Evolutionary conservation across 2,329 filamentous ascomycete species (phyloP).

Genomic region (Penicillium sp.): DNA sequence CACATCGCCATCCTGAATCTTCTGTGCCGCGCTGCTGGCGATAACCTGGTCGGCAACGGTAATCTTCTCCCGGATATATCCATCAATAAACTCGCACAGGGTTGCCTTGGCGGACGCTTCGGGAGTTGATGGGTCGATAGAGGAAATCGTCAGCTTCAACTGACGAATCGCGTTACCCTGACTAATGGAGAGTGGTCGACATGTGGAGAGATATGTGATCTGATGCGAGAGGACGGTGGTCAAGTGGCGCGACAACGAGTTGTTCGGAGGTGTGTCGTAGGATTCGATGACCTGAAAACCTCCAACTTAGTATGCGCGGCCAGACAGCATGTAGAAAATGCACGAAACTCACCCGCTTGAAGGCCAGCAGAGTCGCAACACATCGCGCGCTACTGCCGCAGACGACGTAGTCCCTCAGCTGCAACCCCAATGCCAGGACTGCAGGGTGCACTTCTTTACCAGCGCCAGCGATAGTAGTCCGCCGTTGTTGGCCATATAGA

Average conservation of each 20-base stretch:
- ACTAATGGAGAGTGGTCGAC: constrained; percentile 90
- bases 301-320: constrained; percentile 15
- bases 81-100: constrained; percentile 78
- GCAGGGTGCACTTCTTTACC: constrained; percentile 78
- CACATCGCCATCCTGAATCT: constrained; percentile 76
- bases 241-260: constrained; percentile 84
- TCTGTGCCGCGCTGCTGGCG: constrained; percentile 68
- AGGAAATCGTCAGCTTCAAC: constrained; percentile 88
- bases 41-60: constrained; percentile 85
- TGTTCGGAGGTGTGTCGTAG: constrained; percentile 85
- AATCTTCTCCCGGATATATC: constrained; percentile 86
- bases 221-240: constrained; percentile 91
- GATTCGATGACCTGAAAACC: constrained; percentile 72
- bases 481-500: constrained; percentile 73
- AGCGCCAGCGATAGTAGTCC: constrained; percentile 59
- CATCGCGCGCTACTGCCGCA: constrained; percentile 86
- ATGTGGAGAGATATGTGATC: constrained; percentile 90
- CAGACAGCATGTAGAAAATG: background rate
- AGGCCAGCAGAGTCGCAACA: constrained; percentile 81
- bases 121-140: constrained; percentile 79
- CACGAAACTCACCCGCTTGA: constrained; percentile 67
- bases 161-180: constrained; percentile 97
- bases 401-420: constrained; percentile 84
- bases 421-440: constrained; percentile 79
- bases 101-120: constrained; percentile 78